A percentile compares a stretch with the other conserved stretches of the same genome.
Evolutionary conservation across 345 rosid genomes (phyloP).

Genomic region (Odontarrhena argentea): DNA sequence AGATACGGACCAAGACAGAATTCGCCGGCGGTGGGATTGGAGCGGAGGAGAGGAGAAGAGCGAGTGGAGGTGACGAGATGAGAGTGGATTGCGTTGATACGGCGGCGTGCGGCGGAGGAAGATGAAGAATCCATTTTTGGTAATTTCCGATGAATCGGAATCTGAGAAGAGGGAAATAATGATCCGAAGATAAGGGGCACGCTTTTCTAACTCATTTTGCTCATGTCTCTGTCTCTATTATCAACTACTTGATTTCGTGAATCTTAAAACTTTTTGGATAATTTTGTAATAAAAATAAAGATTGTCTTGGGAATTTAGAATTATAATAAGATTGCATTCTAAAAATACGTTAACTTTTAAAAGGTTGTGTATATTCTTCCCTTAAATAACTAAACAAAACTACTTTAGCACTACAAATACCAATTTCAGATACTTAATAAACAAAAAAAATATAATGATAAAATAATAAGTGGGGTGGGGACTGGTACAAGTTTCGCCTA

Average conservation of each 20-base stretch:
- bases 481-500: too few species aligned
- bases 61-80: conserved; percentile 55
- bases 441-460: too few species aligned
- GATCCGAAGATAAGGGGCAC: conserved; percentile 34
- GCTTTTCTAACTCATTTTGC: conserved; percentile 24
- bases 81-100: conserved; percentile 61
- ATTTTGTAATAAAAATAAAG: too few species aligned
- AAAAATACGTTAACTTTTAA: too few species aligned
- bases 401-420: too few species aligned
- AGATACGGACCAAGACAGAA: conserved; percentile 58
- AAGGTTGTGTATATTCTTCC: too few species aligned
- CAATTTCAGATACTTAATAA: too few species aligned
- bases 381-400: too few species aligned
- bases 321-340: too few species aligned
- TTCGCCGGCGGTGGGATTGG: conserved; percentile 72
- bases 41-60: conserved; percentile 48
- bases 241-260: conserved; percentile 17
- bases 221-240: conserved; percentile 3
- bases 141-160: conserved; percentile 16
- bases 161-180: conserved; percentile 2
- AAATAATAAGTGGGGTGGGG: too few species aligned
- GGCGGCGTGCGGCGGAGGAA: conserved; percentile 64
- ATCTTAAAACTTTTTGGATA: too few species aligned
- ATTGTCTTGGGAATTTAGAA: too few species aligned
- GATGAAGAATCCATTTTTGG: conserved; percentile 51